A percentile compares a stretch with the other conserved stretches of the same genome.
Conservation (phyloP, 176 grass and related monocot genomes). For the Cenchrus fungigraminus region DNA sequence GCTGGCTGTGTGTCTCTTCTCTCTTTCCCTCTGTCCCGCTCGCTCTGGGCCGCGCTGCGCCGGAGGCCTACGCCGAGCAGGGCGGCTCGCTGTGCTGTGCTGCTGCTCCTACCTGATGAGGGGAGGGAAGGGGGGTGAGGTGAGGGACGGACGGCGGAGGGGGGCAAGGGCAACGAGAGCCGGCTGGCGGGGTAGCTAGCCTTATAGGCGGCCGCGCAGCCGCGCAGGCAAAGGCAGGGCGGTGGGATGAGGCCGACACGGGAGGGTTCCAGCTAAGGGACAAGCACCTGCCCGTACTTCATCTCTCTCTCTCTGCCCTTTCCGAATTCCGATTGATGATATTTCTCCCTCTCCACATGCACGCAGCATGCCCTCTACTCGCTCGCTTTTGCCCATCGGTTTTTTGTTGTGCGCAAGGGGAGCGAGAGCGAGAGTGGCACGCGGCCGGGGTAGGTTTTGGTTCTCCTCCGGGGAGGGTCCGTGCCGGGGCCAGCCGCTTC, state of each 20-base stretch:
- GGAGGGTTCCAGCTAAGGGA: slow-evolving; percentile 51
- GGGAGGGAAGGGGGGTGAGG: background rate
- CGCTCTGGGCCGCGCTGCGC: slow-evolving; percentile 9
- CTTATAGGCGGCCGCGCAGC: slow-evolving; percentile 33
- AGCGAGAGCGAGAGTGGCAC: background rate
- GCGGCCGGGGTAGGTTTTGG: background rate
- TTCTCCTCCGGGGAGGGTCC: too few species aligned
- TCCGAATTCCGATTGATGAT: background rate
- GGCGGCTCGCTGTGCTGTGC: slow-evolving; percentile 15
- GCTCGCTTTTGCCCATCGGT: background rate
- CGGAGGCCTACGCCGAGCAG: background rate
- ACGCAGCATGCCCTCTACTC: background rate
- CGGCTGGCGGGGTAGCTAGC: background rate
- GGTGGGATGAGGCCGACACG: slow-evolving; percentile 45
- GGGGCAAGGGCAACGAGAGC: background rate
- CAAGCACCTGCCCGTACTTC: slow-evolving; percentile 25
- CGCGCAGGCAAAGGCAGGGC: background rate
- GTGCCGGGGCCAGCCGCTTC: background rate
- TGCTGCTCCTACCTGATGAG: background rate
- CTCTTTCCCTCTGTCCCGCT: slow-evolving; percentile 44
- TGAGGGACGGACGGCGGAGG: background rate
- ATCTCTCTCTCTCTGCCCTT: background rate
- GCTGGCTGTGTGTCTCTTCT: slow-evolving; percentile 36
- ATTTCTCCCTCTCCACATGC: slow-evolving; percentile 8
- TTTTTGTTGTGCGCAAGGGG: slow-evolving; percentile 12